Evolutionary conservation across 73 alveolate genomes (phyloP).

Genomic region (Halteria grandinella): DNA sequence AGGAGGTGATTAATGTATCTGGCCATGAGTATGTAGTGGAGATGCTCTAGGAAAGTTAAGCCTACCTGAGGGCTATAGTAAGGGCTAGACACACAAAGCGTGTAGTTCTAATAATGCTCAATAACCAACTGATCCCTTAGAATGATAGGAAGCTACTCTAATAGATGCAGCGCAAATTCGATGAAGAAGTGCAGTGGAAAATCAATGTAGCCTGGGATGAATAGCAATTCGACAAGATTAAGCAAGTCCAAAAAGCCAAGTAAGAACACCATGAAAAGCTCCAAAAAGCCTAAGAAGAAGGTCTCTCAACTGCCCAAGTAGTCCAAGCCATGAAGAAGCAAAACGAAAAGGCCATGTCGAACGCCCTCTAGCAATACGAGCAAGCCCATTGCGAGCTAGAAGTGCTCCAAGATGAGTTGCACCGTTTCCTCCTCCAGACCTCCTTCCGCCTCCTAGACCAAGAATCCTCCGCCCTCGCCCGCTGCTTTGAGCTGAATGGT

Average conservation of each 20-base stretch:
- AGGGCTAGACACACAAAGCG: conserved; percentile 28
- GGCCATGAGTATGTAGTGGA: too few species aligned
- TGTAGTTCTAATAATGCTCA: conserved; percentile 9
- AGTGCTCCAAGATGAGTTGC: conserved; percentile 34
- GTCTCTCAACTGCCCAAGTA: neutral
- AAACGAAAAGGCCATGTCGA: conserved; percentile 2
- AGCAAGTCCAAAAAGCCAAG: neutral
- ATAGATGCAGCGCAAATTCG: neutral
- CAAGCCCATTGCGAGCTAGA: conserved; percentile 22
- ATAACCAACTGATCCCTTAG: conserved; percentile 18
- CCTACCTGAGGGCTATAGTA: conserved; percentile 16
- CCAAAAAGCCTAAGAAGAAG: neutral
- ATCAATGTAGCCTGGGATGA: conserved; percentile 31
- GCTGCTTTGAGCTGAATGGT: conserved; percentile 29
- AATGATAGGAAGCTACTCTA: neutral
- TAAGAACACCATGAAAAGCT: conserved; percentile 5
- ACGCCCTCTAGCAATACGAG: conserved; percentile 15
- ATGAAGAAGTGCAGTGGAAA: conserved; percentile 50
- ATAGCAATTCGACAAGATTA: neutral
- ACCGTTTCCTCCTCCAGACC: conserved; percentile 14
- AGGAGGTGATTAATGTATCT: too few species aligned
- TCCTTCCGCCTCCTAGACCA: conserved; percentile 7
- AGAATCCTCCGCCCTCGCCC: conserved; percentile 31
- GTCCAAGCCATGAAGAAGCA: conserved; percentile 12
- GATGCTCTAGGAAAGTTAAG: conserved; percentile 14